Evolutionary conservation across 805 yeast genomes (phyloP).

Genomic region (Myxozyma neotropica): DNA sequence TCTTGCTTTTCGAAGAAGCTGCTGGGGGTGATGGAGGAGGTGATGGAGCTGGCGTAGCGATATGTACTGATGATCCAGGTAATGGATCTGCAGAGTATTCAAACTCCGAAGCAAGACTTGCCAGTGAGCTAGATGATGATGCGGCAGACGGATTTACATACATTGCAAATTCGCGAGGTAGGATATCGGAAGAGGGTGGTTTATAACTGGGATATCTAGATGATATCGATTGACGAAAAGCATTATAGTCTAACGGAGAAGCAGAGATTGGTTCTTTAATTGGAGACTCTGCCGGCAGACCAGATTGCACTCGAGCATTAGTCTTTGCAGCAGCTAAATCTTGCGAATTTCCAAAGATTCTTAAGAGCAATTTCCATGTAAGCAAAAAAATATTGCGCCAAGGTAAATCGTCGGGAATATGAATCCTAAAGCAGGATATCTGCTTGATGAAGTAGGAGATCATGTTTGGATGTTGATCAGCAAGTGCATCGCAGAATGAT

Average conservation of each 20-base stretch:
- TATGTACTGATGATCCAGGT: slow-evolving; percentile 61
- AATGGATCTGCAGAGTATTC: slow-evolving; percentile 50
- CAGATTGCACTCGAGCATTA: slow-evolving; percentile 19
- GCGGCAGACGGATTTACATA: slow-evolving; percentile 44
- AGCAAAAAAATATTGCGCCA: slow-evolving; percentile 23
- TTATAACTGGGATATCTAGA: slow-evolving; percentile 74
- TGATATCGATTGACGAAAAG: slow-evolving; percentile 71
- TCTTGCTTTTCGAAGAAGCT: slow-evolving; percentile 35
- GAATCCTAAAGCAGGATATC: slow-evolving; percentile 9
- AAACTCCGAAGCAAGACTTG: slow-evolving; percentile 39
- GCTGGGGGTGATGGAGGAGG: slow-evolving; percentile 62
- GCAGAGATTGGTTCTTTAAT: slow-evolving; percentile 48
- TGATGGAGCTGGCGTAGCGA: slow-evolving; percentile 88
- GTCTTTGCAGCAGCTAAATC: slow-evolving; percentile 16
- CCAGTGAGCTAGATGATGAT: slow-evolving; percentile 54
- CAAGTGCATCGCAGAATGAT: slow-evolving; percentile 1
- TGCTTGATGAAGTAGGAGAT: slow-evolving; percentile 24
- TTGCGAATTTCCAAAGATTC: slow-evolving; percentile 16
- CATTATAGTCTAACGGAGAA: slow-evolving; percentile 83
- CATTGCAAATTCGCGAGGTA: slow-evolving; percentile 50
- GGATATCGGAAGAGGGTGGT: slow-evolving; percentile 48
- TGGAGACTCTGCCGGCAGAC: slow-evolving; percentile 28
- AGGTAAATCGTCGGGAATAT: slow-evolving; percentile 21
- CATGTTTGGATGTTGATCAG: slow-evolving; percentile 10
- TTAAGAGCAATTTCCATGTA: slow-evolving; percentile 22